Evolutionary conservation across 805 yeast genomes (phyloP), one percentile per base, ranked within the genome.

Genomic region (Saccharomycopsis capsularis): DNA sequence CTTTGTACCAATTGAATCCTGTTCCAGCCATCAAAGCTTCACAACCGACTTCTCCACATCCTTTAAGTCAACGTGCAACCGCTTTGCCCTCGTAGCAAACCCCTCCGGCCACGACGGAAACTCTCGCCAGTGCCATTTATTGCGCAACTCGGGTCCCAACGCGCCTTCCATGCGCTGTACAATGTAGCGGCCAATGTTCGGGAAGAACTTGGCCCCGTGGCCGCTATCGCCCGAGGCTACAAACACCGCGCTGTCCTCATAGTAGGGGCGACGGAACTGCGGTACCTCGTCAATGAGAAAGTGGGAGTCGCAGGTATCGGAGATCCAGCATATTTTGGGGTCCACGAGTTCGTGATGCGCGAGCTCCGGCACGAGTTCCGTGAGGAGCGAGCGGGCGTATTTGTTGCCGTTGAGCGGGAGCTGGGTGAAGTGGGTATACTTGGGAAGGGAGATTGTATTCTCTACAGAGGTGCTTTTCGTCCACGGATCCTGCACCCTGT

Each of bases 141-240:
- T 27, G 0, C 46, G 46, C 34, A 60, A 55, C 13, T 59, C 62
- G 2, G 47, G 35, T 13, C 54, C 56, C 40, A 69, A 51, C 1
- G 52, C 55, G 5, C 62, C 65, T 36, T 67, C 66, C 25, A 70
- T 40, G 30, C 57, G 63, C n/a, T 57, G 59, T 2, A 51, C 46
- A 16, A 73, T 69, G 52, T 73, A 73, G 46, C 63, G 64, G 1
- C 78, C 77, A 44, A 73, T 70, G 39, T 63, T 68, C 15, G 78
- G 78, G 47, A 73, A 54, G 40, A 69, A 69, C 56, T 73, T 73
- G 59, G 66, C 73, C 3, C 65, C 74, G 57, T 73, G 77, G 6
- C 76, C 75, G 3, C 76, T 67, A 55, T 73, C 77, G 16, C 78
- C 78, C 9, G 72, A 62, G 0, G 74, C 75, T n/a, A 73, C 68